These are phyloP conservation scores for Macrocystidia cucumis DNA, from an alignment of 1,284 basidiomycete species.

Conservation along the genomic window DNA sequence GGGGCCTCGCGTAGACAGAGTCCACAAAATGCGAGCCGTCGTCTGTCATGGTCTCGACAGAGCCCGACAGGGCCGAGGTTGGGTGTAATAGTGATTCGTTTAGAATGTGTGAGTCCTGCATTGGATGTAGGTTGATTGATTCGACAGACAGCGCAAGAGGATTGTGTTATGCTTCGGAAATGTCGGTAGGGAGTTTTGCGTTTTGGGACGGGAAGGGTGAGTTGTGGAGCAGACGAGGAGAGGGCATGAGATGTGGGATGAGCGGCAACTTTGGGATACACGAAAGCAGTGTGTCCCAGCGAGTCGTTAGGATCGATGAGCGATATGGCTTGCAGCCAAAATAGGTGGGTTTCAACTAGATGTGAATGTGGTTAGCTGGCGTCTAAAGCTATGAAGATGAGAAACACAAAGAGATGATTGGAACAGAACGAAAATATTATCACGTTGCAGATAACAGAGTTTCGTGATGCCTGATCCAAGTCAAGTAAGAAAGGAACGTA, in stretches of 20 bases:
- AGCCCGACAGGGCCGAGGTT: slow-evolving; percentile 39
- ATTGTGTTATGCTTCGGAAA: slow-evolving; percentile 27
- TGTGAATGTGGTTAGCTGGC: slow-evolving; percentile 6
- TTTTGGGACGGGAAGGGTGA: slow-evolving; percentile 14
- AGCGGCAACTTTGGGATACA: slow-evolving; percentile 17
- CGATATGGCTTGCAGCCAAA: slow-evolving; percentile 49
- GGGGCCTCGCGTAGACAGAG: slow-evolving; percentile 59
- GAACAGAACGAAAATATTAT: no score
- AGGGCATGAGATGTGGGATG: slow-evolving; percentile 17
- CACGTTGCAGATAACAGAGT: no score
- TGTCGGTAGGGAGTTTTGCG: slow-evolving; percentile 29
- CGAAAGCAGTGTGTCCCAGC: slow-evolving; percentile 24
- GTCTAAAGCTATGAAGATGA: not conserved
- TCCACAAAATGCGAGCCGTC: slow-evolving; percentile 47
- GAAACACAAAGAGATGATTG: no score
- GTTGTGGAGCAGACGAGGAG: no score
- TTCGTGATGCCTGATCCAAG: slow-evolving; percentile 6
- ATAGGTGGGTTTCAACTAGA: slow-evolving; percentile 50
- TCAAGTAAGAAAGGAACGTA: slow-evolving; percentile 19
- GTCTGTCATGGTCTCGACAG: slow-evolving; percentile 59
- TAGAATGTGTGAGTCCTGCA: slow-evolving; percentile 40
- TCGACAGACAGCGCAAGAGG: slow-evolving; percentile 60
- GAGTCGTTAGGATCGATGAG: slow-evolving; percentile 46
- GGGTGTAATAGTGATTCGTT: slow-evolving; percentile 31
- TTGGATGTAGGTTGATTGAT: slow-evolving; percentile 49